Percentiles rank a stretch among this genome's conserved stretches.
These are phyloP conservation scores for Pinus taeda DNA, from an alignment of 75 land plant genomes.

Conservation along the genomic window DNA sequence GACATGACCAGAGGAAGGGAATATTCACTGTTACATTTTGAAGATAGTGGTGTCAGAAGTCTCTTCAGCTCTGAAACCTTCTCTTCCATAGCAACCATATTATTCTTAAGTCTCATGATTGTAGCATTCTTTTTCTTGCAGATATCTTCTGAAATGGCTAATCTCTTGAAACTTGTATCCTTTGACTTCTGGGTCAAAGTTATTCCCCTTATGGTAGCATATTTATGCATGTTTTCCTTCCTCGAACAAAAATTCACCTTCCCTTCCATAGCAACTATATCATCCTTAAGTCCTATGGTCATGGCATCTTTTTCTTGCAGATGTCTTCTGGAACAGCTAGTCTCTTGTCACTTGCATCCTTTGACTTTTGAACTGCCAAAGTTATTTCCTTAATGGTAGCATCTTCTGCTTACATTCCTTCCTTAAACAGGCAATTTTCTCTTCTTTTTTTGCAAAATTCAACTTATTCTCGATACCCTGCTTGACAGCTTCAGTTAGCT, in stretches of 20 bases:
- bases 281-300: conserved; percentile 51
- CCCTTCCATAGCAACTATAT: conserved; percentile 57
- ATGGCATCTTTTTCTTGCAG: conserved; percentile 51
- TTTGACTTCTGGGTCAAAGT: conserved; percentile 35
- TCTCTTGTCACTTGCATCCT: conserved; percentile 43
- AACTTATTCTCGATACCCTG: conserved; percentile 26
- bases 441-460: conserved; percentile 35
- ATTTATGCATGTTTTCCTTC: conserved; percentile 59
- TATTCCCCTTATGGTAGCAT: conserved; percentile 50
- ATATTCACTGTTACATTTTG: too few relatives aligned
- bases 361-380: conserved; percentile 32
- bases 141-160: too few relatives aligned
- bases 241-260: conserved; percentile 51
- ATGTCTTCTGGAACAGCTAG: conserved; percentile 63
- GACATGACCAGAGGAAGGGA: too few relatives aligned
- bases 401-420: conserved; percentile 61
- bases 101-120: too few relatives aligned
- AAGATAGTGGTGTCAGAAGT: too few relatives aligned
- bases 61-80: too few relatives aligned
- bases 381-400: conserved; percentile 46
- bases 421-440: conserved; percentile 50
- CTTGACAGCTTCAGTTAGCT: conserved; percentile 22
- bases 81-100: too few relatives aligned
- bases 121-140: too few relatives aligned
- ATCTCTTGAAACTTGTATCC: conserved; percentile 38